Evolutionary conservation across 2,329 filamentous ascomycete species (phyloP), one percentile per base, ranked within the genome.

Genomic region (Colletotrichum falcatum): DNA sequence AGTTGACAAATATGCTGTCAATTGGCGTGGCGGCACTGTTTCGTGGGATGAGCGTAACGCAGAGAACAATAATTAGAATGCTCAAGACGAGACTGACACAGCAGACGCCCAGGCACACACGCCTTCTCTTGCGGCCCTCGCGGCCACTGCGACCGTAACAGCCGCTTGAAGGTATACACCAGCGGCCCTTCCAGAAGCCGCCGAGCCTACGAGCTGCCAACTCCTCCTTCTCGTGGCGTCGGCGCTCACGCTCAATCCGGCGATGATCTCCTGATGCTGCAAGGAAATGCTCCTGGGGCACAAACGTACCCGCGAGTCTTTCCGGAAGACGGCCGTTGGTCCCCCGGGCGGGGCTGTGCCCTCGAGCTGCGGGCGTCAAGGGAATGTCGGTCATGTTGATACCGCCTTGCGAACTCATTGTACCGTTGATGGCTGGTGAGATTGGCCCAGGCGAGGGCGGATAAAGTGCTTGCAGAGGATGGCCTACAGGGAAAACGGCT

Each of bases 1-100:
- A 79, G 77, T 97, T 97, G 66, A 97, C 85, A 92, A 94, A 98
- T 61, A 84, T 83, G 1, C 83, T 85, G n/a, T 81, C 80, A 11
- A 73, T 61, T 60, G 75, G 74, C 1, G 73, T 53, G 26, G 55
- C 30, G 68, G 35, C 66, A 54, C 61, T 62, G 61, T 61, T 61
- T 73, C 81, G 81, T 73, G 80, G 83, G 63, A 83, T 85, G 53
- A 94, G 80, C 1, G 88, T 84, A 16, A 90, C 85, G 0, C 86
- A 87, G 14, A 94, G 81, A 1, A 88, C 83, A 28, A 91, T 79
- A 20, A 86, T 83, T 14, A 92, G 76, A 28, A 89, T 83, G 30
- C 92, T 84, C 61, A 91, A 79, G 5, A 83, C 77, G 1, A 92
- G 75, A 49, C 91, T 78, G 18, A 82, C 82, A 16, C 82, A 80